phyloP scores from a whole-genome alignment of 2,329 filamentous ascomycete genomes.

The Lecanicillium sp. region DNA sequence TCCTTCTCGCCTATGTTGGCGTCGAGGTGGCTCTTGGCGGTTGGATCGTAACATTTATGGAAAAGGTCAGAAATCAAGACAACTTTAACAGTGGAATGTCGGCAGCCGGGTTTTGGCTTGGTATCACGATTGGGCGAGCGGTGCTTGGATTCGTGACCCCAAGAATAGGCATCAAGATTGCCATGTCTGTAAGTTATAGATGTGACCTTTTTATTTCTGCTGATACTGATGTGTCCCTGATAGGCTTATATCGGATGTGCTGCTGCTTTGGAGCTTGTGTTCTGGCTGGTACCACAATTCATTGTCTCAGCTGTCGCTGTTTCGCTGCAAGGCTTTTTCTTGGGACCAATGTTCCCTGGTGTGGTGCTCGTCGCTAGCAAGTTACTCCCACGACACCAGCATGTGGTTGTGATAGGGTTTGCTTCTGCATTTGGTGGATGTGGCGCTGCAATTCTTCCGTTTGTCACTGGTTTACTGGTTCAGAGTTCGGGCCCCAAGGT shows the following conservation, averaged over 20 bases:
- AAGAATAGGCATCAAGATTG: constrained; percentile 58
- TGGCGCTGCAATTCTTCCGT: constrained; percentile 59
- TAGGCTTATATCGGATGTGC: constrained; percentile 55
- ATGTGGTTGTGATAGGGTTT: constrained; percentile 71
- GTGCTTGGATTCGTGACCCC: constrained; percentile 68
- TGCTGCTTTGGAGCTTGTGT: constrained; percentile 60
- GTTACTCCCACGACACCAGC: constrained; percentile 59
- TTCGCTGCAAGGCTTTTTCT: constrained; percentile 66
- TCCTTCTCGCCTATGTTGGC: constrained; percentile 70
- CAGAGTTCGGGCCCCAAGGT: constrained; percentile 45
- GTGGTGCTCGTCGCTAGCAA: constrained; percentile 64
- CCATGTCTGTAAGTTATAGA: constrained; percentile 31
- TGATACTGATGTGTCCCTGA: constrained; percentile 2
- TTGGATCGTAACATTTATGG: constrained; percentile 83
- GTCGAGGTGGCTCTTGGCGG: constrained; percentile 68
- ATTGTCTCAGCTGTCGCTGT: constrained; percentile 66
- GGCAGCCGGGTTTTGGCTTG: constrained; percentile 74
- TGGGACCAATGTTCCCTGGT: constrained; percentile 70
- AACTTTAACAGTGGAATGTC: constrained; percentile 66
- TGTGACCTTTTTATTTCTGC: too few relatives aligned
- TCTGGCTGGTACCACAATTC: constrained; percentile 76
- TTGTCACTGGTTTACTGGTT: constrained; percentile 60
- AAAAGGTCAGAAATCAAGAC: constrained; percentile 58
- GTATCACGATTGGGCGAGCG: constrained; percentile 63
- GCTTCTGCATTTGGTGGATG: constrained; percentile 66